A percentile compares a stretch with the other conserved stretches of the same genome.
These are phyloP conservation scores for Ustilago lituana DNA, from an alignment of 1,284 basidiomycete species.

Conservation along the genomic window DNA sequence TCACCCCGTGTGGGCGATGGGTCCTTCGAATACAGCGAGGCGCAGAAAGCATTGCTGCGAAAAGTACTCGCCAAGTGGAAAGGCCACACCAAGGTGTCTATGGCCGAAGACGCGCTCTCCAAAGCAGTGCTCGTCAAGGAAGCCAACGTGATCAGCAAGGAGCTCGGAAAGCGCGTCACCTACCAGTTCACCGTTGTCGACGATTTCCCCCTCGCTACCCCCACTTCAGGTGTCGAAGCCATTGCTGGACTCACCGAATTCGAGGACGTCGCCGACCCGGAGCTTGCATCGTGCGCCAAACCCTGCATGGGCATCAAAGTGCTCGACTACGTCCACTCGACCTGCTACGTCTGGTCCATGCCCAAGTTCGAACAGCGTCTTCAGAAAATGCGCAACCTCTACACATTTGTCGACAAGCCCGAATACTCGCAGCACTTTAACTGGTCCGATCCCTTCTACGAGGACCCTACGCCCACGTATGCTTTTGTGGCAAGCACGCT, in stretches of 20 bases:
- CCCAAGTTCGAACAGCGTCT: conserved; percentile 87
- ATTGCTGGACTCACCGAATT: conserved; percentile 87
- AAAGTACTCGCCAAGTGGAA: conserved; percentile 86
- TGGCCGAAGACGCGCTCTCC: conserved; percentile 87
- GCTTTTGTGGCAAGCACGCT: conserved; percentile 83
- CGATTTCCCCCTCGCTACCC: conserved; percentile 80
- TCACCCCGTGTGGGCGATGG: conserved; percentile 27
- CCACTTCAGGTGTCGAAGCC: conserved; percentile 80
- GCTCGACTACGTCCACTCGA: conserved; percentile 69
- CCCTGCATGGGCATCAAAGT: conserved; percentile 90
- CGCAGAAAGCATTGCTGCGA: conserved; percentile 66
- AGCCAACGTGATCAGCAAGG: conserved; percentile 75
- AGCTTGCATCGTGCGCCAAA: conserved; percentile 49
- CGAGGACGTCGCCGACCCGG: conserved; percentile 73
- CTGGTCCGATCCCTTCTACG: conserved; percentile 88
- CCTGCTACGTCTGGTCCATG: conserved; percentile 77
- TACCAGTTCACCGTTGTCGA: conserved; percentile 93
- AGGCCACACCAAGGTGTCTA: conserved; percentile 70
- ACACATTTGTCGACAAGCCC: conserved; percentile 89
- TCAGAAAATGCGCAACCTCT: conserved; percentile 91
- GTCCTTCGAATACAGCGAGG: conserved; percentile 34
- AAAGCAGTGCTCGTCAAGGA: conserved; percentile 90
- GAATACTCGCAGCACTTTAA: conserved; percentile 82
- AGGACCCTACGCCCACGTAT: conserved; percentile 70
- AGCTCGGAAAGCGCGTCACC: conserved; percentile 80